Base-by-base conservation (phyloP, 1,284 basidiomycete species). In the Phellinidium pouzarii region DNA sequence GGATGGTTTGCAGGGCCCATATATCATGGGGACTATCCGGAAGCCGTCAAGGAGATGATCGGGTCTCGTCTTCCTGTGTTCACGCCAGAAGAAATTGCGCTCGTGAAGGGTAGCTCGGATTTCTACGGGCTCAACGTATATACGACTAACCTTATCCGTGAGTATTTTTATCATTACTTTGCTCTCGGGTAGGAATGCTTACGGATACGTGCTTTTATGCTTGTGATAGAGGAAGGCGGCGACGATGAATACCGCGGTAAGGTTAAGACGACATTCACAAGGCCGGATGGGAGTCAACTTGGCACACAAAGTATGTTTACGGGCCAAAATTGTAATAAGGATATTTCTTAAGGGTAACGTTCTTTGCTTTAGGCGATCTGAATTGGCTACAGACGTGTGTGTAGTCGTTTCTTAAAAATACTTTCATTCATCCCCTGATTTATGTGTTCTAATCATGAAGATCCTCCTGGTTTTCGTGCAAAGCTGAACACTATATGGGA, bases 111-210 rank as follows among this genome's bases (percentile, higher is more conserved):
- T 37, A 82, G 79, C 5, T 82, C 80, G 3, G 84, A 85, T 59
- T 86, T 85, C 65, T 80, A 82, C 60, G 82, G 79, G 27, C 75
- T 81, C 70, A 84, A 86, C 66, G 82, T 81, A 11, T 87, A 88
- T 66, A 83, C 84, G 1, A 84, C 78, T 41, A 82, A 86, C 63
- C 71, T 84, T 19, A 76, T 80, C 68, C 76, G 80, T 82, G 58
- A 62, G 76, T 74, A 8, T 22, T 44, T 50, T 17, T 34, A 12
- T 11, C 38, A 25, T 5, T 2, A 5, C 14, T 20, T 6, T 2
- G 3, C 26, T 19, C 36, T 4, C 2, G n/a, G 23, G 19, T 3
- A 8, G 4, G 3, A 12, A 4, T 31, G 45, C 45, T 47, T 4
- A 49, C 12, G 7, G 7, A 4, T 14, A 11, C 19, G 19, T 2